Evolutionary conservation across 2,329 filamentous ascomycete genomes (phyloP).

Genomic region (Falciphora oryzae): DNA sequence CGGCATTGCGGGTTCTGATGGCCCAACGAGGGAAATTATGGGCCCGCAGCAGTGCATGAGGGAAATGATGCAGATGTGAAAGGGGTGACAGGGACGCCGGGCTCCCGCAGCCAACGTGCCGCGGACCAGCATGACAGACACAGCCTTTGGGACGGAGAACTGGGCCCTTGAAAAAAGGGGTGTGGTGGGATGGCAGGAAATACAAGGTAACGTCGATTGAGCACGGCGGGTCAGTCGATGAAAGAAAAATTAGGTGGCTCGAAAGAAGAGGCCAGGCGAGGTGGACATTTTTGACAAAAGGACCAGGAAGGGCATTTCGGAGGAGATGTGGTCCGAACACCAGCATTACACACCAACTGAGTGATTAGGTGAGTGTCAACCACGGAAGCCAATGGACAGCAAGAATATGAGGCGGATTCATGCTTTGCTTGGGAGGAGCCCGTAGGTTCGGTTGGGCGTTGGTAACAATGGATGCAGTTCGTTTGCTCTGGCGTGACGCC

Average conservation of each 20-base stretch:
- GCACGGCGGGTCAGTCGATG: background rate
- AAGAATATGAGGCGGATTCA: background rate
- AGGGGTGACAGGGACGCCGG: background rate
- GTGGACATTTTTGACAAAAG: background rate
- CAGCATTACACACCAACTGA: background rate
- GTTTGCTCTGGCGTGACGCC: background rate
- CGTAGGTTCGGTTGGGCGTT: background rate
- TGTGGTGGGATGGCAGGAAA: no score
- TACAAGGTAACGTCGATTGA: no score
- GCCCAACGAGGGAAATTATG: background rate
- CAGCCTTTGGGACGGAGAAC: background rate
- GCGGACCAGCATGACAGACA: background rate
- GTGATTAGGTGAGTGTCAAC: background rate
- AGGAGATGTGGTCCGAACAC: background rate
- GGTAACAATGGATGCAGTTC: background rate
- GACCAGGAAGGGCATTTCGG: background rate
- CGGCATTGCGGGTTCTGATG: background rate
- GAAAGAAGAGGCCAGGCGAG: background rate
- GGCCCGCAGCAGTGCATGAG: background rate
- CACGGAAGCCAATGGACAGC: background rate
- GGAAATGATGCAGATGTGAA: constrained; percentile 1
- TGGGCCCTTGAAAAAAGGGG: no score
- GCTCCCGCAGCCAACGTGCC: background rate
- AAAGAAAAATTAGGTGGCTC: background rate
- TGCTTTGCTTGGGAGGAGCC: background rate